These are phyloP conservation scores for Ceratocystis huliohia DNA, from an alignment of 2,329 filamentous ascomycete genomes.

Conservation along the genomic window DNA sequence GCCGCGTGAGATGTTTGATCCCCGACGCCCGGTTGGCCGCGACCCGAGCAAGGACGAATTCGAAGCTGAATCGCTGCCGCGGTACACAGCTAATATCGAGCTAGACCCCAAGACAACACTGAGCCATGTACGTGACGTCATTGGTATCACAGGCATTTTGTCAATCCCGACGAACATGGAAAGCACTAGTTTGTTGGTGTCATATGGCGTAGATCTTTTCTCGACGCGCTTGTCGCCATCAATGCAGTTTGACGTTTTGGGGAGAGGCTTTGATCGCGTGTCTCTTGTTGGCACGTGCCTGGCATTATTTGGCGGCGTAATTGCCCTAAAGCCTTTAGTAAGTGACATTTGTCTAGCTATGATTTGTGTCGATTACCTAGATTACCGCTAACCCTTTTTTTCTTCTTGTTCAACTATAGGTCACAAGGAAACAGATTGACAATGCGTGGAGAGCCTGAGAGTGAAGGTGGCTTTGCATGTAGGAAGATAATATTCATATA, in stretches of 20 bases:
- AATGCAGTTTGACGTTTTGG: slow-evolving; percentile 80
- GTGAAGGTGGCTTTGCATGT: background rate
- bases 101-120: slow-evolving; percentile 71
- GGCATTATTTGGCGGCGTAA: slow-evolving; percentile 63
- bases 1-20: slow-evolving; percentile 66
- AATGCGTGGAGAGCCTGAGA: slow-evolving; percentile 41
- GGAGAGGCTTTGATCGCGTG: slow-evolving; percentile 85
- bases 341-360: slow-evolving; percentile 27
- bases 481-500: background rate
- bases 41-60: slow-evolving; percentile 68
- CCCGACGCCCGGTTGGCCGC: slow-evolving; percentile 71
- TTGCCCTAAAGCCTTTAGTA: slow-evolving; percentile 75
- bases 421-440: slow-evolving; percentile 57
- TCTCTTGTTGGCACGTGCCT: slow-evolving; percentile 73
- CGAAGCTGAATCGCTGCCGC: slow-evolving; percentile 65
- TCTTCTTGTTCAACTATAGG: slow-evolving; percentile 28
- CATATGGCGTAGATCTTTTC: slow-evolving; percentile 79
- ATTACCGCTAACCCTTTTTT: slow-evolving; percentile 27
- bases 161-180: slow-evolving; percentile 70
- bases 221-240: slow-evolving; percentile 79
- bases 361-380: background rate
- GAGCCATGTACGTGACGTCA: slow-evolving; percentile 68
- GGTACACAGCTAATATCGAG: slow-evolving; percentile 64
- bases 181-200: slow-evolving; percentile 81
- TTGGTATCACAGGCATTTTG: slow-evolving; percentile 61